A percentile compares a stretch with the other conserved stretches of the same genome.
phyloP scores from a whole-genome alignment of 2,329 filamentous ascomycete species.

The Bipolaris bicolor region DNA sequence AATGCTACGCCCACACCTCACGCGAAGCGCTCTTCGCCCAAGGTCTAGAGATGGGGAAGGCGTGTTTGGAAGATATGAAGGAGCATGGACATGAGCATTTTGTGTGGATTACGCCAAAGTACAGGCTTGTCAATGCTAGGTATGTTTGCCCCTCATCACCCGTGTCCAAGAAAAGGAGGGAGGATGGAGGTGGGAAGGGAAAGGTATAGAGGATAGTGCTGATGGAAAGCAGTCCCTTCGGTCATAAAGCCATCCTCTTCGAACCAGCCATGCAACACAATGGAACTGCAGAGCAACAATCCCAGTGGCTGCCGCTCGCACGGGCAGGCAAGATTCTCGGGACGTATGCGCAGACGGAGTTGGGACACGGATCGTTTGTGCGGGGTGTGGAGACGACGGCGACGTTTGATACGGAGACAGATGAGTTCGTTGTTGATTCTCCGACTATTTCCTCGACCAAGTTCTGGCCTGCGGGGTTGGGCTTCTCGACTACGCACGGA shows the following conservation, averaged over 20 bases:
- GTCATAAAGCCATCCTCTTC: slow-evolving; percentile 16
- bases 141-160: background rate
- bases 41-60: slow-evolving; percentile 31
- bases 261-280: slow-evolving; percentile 47
- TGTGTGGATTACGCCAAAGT: slow-evolving; percentile 19
- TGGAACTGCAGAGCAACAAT: slow-evolving; percentile 51
- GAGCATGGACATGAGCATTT: slow-evolving; percentile 30
- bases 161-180: no score
- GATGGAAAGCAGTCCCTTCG: slow-evolving; percentile 21
- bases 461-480: slow-evolving; percentile 27
- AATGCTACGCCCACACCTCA: slow-evolving; percentile 29
- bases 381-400: slow-evolving; percentile 56
- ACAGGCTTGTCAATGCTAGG: slow-evolving; percentile 20
- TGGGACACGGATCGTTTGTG: slow-evolving; percentile 60
- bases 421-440: slow-evolving; percentile 57
- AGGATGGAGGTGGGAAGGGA: no score
- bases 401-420: slow-evolving; percentile 50
- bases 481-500: slow-evolving; percentile 24
- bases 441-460: slow-evolving; percentile 49
- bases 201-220: background rate
- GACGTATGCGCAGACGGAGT: slow-evolving; percentile 58
- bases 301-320: slow-evolving; percentile 47
- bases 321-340: slow-evolving; percentile 51
- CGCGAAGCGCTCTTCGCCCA: slow-evolving; percentile 33
- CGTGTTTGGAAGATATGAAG: slow-evolving; percentile 31